These are phyloP conservation scores for Salvia splendens DNA, from an alignment of 257 asterid genomes.

Conservation along the genomic window DNA sequence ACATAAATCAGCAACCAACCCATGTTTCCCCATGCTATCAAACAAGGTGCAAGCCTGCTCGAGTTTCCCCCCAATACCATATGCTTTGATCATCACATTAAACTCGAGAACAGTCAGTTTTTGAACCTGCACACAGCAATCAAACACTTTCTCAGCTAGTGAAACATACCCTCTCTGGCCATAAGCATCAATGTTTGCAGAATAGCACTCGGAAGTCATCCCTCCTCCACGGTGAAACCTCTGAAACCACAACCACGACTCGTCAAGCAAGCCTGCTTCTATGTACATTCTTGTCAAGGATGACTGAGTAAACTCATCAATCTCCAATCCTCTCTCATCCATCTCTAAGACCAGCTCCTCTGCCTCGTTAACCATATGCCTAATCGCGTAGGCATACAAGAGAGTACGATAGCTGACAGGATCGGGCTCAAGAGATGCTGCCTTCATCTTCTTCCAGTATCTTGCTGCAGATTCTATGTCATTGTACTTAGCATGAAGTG, in stretches of 20 bases:
- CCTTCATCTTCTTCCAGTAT: slow-evolving; percentile 74
- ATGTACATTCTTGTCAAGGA: slow-evolving; percentile 91
- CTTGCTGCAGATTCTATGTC: slow-evolving; percentile 62
- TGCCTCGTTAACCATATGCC: slow-evolving; percentile 82
- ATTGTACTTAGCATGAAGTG: slow-evolving; percentile 72
- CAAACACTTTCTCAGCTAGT: slow-evolving; percentile 69
- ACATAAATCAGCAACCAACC: slow-evolving; percentile 71
- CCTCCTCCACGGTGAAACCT: slow-evolving; percentile 76
- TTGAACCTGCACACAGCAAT: slow-evolving; percentile 52
- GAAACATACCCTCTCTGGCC: slow-evolving; percentile 75
- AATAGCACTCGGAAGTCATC: slow-evolving; percentile 86
- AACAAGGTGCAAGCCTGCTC: slow-evolving; percentile 71
- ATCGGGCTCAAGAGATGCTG: slow-evolving; percentile 77
- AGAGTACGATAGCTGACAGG: slow-evolving; percentile 85
- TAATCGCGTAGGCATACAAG: slow-evolving; percentile 76
- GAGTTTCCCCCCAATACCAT: slow-evolving; percentile 71
- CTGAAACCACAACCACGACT: slow-evolving; percentile 74
- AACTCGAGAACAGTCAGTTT: slow-evolving; percentile 57
- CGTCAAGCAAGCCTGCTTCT: slow-evolving; percentile 67
- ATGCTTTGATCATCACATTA: slow-evolving; percentile 94
- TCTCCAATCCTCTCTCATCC: slow-evolving; percentile 65
- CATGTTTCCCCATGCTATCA: slow-evolving; percentile 61
- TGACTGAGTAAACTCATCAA: slow-evolving; percentile 89
- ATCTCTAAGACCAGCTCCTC: slow-evolving; percentile 73
- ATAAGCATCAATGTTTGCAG: slow-evolving; percentile 89